A percentile compares a stretch with the other conserved stretches of the same genome.
These are phyloP conservation scores for Exophiala sp. DNA, from an alignment of 2,329 filamentous ascomycete species.

Conservation along the genomic window DNA sequence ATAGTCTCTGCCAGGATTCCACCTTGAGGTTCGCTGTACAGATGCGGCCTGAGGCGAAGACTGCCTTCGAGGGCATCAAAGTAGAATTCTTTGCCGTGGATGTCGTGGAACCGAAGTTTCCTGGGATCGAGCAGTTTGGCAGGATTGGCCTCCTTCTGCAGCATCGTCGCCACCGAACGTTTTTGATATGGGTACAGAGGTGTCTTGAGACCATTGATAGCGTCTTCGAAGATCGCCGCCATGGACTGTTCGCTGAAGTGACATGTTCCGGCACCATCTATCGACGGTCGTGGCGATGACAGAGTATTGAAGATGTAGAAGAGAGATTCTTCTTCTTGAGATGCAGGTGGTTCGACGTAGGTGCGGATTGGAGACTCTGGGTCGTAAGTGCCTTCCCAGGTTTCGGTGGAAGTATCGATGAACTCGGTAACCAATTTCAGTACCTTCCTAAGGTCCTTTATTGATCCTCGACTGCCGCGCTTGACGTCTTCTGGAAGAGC, in stretches of 20 bases:
- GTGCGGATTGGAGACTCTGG: constrained; percentile 13
- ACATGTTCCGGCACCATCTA: constrained; percentile 32
- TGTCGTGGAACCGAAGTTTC: constrained; percentile 58
- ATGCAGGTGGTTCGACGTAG: constrained; percentile 16
- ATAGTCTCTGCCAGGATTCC: constrained; percentile 52
- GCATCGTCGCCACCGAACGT: constrained; percentile 75
- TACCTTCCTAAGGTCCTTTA: constrained; percentile 33
- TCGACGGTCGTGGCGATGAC: constrained; percentile 36
- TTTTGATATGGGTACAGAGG: constrained; percentile 74
- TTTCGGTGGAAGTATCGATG: constrained; percentile 37
- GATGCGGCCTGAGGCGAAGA: constrained; percentile 62
- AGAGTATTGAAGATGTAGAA: constrained; percentile 52
- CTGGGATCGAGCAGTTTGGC: constrained; percentile 69
- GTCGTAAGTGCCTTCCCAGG: constrained; percentile 37
- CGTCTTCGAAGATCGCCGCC: constrained; percentile 33
- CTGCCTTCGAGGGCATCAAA: constrained; percentile 63
- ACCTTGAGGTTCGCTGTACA: constrained; percentile 71
- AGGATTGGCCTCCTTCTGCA: constrained; percentile 71
- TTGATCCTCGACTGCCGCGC: constrained; percentile 35
- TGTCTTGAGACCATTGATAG: constrained; percentile 48
- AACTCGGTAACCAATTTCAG: constrained; percentile 40
- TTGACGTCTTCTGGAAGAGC: constrained; percentile 41
- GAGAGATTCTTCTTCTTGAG: constrained; percentile 43
- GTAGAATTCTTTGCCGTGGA: constrained; percentile 63
- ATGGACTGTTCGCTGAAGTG: constrained; percentile 36